These are phyloP conservation scores for Pseudohalonectria lignicola DNA, from an alignment of 2,329 filamentous ascomycete species.

Conservation along the genomic window DNA sequence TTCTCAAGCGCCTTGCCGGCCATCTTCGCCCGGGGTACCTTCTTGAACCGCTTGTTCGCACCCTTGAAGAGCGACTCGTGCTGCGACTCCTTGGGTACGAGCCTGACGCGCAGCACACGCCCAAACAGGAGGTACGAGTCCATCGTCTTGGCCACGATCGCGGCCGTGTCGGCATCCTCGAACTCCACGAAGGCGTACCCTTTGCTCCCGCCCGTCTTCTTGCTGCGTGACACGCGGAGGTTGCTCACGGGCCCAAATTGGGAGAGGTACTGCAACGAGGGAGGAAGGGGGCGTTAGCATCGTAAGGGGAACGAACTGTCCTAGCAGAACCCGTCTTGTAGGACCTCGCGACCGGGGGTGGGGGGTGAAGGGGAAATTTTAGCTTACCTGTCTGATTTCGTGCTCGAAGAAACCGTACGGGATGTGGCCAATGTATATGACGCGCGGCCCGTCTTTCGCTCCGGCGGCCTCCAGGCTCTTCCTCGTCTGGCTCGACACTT, in stretches of 20 bases:
- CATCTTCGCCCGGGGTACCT: constrained; percentile 78
- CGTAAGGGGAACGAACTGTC: no score
- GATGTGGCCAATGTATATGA: constrained; percentile 74
- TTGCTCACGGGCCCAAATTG: constrained; percentile 79
- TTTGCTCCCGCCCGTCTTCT: constrained; percentile 80
- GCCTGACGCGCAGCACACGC: constrained; percentile 71
- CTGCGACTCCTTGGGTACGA: constrained; percentile 64
- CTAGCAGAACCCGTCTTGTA: no score
- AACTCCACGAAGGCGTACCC: constrained; percentile 97
- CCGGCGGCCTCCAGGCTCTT: constrained; percentile 27
- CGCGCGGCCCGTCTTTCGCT: constrained; percentile 52
- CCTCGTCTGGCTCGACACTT: constrained; percentile 30
- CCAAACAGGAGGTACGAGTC: constrained; percentile 94
- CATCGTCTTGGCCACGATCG: constrained; percentile 92
- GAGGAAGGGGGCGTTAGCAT: no score
- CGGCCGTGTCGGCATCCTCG: constrained; percentile 61
- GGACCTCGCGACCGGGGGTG: no score
- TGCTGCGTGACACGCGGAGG: constrained; percentile 81
- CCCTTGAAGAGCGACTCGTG: constrained; percentile 81
- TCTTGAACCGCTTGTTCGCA: constrained; percentile 82
- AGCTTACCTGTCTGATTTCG: constrained; percentile 61
- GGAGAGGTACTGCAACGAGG: constrained; percentile 61
- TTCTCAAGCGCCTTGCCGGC: constrained; percentile 64
- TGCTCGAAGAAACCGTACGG: constrained; percentile 81
- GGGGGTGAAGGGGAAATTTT: no score